These are phyloP conservation scores for Diaporthe citri DNA, from an alignment of 2,329 filamentous ascomycete species.

Conservation along the genomic window DNA sequence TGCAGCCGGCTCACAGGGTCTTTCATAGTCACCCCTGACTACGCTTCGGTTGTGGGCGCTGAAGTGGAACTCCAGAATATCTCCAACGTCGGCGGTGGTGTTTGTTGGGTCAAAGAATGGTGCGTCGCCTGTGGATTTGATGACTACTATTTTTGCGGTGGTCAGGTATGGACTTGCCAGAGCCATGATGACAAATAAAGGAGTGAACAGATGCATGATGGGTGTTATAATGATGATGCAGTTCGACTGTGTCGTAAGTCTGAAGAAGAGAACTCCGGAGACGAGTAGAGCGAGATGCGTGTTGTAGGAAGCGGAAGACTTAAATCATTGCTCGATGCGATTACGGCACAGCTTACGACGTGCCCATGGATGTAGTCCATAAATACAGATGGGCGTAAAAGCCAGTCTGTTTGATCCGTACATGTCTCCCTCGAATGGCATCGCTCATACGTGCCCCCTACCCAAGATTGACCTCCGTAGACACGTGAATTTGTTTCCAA, in stretches of 20 bases:
- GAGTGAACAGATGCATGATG: conserved; percentile 5
- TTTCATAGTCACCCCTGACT: conserved; percentile 59
- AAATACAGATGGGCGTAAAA: conserved; percentile 1
- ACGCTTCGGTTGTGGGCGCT: conserved; percentile 64
- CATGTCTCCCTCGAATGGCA: conserved; percentile 2
- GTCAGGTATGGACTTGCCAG: conserved; percentile 21
- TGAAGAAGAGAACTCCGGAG: not conserved
- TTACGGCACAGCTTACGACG: not conserved
- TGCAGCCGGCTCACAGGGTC: conserved; percentile 60
- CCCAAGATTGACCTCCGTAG: not conserved
- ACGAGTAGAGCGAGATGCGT: not conserved
- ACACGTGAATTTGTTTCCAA: not conserved
- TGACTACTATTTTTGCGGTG: conserved; percentile 46
- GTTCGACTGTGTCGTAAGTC: not conserved
- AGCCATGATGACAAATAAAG: not conserved
- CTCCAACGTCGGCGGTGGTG: conserved; percentile 58
- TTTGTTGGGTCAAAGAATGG: conserved; percentile 57
- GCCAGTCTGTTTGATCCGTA: conserved; percentile 24
- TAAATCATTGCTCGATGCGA: not conserved
- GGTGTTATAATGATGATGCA: not conserved
- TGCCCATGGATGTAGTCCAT: not conserved
- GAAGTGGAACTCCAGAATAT: conserved; percentile 66
- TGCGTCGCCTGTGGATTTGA: conserved; percentile 55
- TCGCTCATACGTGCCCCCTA: not conserved
- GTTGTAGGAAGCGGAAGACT: not conserved